phyloP scores from a whole-genome alignment of 257 asterid genomes.

The Gynochthodes officinalis region DNA sequence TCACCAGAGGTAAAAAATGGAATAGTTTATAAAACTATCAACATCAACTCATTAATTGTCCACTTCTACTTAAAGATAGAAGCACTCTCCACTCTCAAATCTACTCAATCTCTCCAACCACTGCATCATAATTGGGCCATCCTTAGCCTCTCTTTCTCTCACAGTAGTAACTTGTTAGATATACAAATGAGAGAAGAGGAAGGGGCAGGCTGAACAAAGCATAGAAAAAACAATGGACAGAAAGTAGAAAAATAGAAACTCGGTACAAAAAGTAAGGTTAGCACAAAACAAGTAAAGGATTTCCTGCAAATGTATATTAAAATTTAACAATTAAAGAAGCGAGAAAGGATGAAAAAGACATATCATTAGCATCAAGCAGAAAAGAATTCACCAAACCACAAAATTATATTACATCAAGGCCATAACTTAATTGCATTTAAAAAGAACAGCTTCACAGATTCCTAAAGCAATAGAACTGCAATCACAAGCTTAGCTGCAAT shows the following conservation, averaged over 20 bases:
- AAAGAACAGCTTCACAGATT: not conserved
- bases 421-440: not conserved
- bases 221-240: too few species aligned
- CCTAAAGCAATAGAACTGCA: not conserved
- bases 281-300: not conserved
- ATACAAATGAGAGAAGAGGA: not conserved
- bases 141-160: not conserved
- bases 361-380: not conserved
- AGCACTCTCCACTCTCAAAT: not conserved
- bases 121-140: not conserved
- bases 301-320: too few species aligned
- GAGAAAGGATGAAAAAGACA: not conserved
- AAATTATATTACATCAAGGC: not conserved
- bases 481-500: not conserved
- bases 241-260: not conserved
- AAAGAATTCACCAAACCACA: not conserved
- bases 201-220: too few species aligned
- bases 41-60: not conserved
- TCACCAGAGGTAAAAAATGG: not conserved
- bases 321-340: not conserved
- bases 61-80: not conserved
- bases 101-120: not conserved
- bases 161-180: not conserved
- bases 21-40: not conserved
- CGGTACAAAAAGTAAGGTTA: not conserved